phyloP scores from a whole-genome alignment of 768 basidiomycete species.

The Termitomyces sp. region DNA sequence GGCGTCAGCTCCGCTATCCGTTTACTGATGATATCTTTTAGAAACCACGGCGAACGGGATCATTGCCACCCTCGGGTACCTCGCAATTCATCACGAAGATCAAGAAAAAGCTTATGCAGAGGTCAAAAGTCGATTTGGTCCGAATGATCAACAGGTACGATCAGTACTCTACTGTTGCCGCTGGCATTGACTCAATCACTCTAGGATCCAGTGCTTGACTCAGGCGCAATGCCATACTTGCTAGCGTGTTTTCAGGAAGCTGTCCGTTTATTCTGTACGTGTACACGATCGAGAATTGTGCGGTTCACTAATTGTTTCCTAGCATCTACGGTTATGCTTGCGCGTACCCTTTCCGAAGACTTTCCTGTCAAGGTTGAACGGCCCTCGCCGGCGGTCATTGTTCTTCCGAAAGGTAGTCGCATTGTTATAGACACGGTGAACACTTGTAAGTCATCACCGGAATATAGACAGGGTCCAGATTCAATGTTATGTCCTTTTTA shows the following conservation, averaged over 20 bases:
- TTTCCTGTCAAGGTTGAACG: conserved; percentile 5
- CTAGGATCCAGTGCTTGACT: conserved; percentile 17
- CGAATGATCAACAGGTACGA: conserved; percentile 27
- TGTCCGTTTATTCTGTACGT: conserved; percentile 25
- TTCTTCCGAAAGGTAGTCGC: conserved; percentile 10
- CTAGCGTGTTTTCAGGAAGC: conserved; percentile 28
- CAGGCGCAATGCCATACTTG: conserved; percentile 21
- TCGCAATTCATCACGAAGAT: conserved; percentile 41
- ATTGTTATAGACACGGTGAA: conserved; percentile 24
- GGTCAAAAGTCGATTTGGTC: conserved; percentile 31
- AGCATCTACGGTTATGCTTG: conserved; percentile 21
- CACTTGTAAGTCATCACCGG: conserved; percentile 15
- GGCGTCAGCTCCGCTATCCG: not conserved
- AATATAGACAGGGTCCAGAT: not conserved
- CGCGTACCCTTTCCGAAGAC: conserved; percentile 25
- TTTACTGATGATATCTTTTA: conserved; percentile 11
- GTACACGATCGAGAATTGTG: not conserved
- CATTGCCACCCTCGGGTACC: conserved; percentile 42
- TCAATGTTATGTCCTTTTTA: conserved; percentile 1
- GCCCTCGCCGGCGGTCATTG: not conserved
- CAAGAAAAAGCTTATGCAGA: conserved; percentile 47
- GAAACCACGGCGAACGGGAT: conserved; percentile 52
- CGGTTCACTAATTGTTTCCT: not conserved
- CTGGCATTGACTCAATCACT: not conserved
- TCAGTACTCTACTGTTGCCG: not conserved